Base-by-base conservation (phyloP, 352 stramenopile genomes). In the Halophytophthora polymorphica region DNA sequence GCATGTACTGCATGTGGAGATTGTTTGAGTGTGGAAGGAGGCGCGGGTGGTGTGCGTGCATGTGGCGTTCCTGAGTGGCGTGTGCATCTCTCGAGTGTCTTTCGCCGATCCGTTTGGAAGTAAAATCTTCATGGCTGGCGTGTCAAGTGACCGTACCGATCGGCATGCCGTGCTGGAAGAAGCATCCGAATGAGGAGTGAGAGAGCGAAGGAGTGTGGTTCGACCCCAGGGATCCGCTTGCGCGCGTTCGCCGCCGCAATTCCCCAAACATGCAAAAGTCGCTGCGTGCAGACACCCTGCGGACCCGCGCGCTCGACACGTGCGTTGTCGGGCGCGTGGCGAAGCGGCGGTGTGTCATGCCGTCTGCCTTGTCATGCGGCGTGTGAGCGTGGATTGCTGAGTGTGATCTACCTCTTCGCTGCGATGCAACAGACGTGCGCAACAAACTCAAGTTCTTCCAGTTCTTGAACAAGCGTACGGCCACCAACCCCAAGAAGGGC, bases 371-470 rank as follows among this genome's bases (percentile, higher is more conserved):
- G 56, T 58, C 45, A 63, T 53, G 47, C 46, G n/a, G 60, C 39
- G 23, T 61, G 64, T 59, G 39, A 41, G 42, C 43, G 55, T 37
- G 23, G 56, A 70, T 64, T 63, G 40, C 58, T 75, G 12, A 67
- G n/a, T 50, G 39, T 68, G 38, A 53, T 69, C 53, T 64, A 37
- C 51, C 34, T 25, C 12, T 45, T 56, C 39, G 64, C 42, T 69
- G 61, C 39, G 4, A 56, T 65, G 45, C 45, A 62, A 69, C 81
- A 96, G 88, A 97, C 69, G 82, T 95, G 71, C 87, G 93, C 78
- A 98, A 97, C 81, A 96, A 97, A 81, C 74, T 98, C 72, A 99
- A 99, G 80, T 99, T 98, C 83, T 78, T 97, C 57, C 90, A 99
- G 73, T 99, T 99, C 85, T 89, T 98, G 71, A 96, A 97, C 69